Evolutionary conservation across 805 yeast species (phyloP).

Genomic region (Wickerhamiella parazyma): DNA sequence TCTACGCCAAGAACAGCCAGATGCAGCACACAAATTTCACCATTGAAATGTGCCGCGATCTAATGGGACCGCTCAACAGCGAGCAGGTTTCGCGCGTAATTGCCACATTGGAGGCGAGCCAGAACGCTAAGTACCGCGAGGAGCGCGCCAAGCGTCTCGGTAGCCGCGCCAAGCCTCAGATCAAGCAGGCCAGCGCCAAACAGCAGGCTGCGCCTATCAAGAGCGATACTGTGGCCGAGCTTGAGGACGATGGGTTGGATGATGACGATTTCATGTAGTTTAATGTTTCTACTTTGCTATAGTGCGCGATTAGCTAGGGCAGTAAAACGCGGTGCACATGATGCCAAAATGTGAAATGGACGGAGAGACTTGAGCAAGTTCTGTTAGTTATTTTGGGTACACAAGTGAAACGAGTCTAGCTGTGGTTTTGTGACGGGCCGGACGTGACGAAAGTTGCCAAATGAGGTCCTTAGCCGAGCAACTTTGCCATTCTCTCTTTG

Average conservation of each 20-base stretch:
- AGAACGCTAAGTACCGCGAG: conserved; percentile 74
- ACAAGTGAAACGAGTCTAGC: no score
- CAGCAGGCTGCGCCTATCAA: conserved; percentile 33
- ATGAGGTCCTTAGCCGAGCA: no score
- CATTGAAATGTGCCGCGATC: conserved; percentile 73
- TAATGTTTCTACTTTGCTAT: background rate
- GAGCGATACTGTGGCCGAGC: conserved; percentile 38
- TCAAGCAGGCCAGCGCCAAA: conserved; percentile 53
- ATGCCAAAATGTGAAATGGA: no score
- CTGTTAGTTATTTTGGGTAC: no score
- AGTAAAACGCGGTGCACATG: no score
- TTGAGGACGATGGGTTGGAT: conserved; percentile 28
- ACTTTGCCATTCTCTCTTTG: no score
- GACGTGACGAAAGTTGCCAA: no score
- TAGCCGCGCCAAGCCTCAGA: conserved; percentile 78
- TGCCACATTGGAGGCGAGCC: conserved; percentile 65
- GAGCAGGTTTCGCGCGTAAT: conserved; percentile 78
- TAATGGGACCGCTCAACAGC: conserved; percentile 63
- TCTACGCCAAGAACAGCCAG: conserved; percentile 43
- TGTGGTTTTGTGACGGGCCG: no score
- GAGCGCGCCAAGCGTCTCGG: conserved; percentile 82
- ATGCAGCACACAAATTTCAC: conserved; percentile 66
- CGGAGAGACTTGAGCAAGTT: no score
- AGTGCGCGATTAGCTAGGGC: background rate
- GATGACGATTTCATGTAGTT: conserved; percentile 32